Base-by-base conservation (phyloP, 2,329 filamentous ascomycete species). In the Didymella sp. region DNA sequence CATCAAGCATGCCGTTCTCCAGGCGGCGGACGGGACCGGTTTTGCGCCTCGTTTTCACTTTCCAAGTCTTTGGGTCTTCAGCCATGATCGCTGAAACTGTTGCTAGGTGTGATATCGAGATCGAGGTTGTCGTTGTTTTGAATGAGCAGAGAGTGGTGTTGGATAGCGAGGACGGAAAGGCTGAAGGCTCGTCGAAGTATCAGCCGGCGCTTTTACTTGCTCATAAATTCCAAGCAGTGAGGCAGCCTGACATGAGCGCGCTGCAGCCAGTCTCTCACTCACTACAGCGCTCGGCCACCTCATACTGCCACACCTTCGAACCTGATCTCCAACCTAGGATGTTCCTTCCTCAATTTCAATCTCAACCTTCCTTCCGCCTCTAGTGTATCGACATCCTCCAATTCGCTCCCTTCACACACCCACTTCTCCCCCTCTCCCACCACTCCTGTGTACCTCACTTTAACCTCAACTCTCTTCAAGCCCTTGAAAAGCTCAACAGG, bases 361-460 rank as follows among this genome's bases (percentile, higher is more conserved):
- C 47, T 47, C 35, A 56, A 22, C 13, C 53, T 51, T 5, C 53
- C 53, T 24, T 51, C 53, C 24, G 50, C 42, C 22, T 56, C 53
- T 17, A 31, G 15, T 7, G 35, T 51, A 12, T 56, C 42, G 13
- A 13, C n/a, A 42, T 56, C 53, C 6, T 56, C 53, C 21, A 56
- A 17, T 35, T 56, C 53, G 21, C 21, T 41, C 12, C 53, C 53
- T 2, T 1, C 35, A 28, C 53, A 51, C 7, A 6, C 28, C 53
- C 53, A 56, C 35, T 56, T 56, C 15, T 51, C 53, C 28, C 35
- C 40, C 4, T 51, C 47, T 15, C 15, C 21, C 21, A 56, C 37
- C 19, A 30, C 2, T 3, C 47, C 42, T 6, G 33, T 47, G 12
- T 43, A 51, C 24, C 42, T 40, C 1, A 56, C 47, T 42, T 56